phyloP scores from a whole-genome alignment of 176 grass and related monocot species.

The Urochloa ruziziensis region DNA sequence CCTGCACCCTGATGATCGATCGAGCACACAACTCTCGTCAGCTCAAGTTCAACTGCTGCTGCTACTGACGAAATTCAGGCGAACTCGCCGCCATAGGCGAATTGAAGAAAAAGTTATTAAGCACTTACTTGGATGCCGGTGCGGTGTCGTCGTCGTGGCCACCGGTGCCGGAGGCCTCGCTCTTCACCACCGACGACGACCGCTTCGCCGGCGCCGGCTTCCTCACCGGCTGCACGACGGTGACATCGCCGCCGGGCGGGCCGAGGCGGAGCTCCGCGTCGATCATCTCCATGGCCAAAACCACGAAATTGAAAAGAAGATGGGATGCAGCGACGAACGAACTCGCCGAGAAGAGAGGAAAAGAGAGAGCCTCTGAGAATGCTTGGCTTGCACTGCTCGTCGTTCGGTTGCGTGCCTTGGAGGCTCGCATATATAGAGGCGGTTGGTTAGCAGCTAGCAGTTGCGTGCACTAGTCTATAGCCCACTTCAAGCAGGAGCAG shows the following conservation, averaged over 20 bases:
- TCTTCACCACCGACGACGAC: constrained; percentile 8
- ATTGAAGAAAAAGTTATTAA: no score
- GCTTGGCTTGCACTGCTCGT: constrained; percentile 11
- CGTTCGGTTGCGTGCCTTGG: constrained; percentile 8
- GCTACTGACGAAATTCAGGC: not conserved
- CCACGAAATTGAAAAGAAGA: not conserved
- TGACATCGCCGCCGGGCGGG: constrained; percentile 19
- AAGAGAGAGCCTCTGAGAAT: not conserved
- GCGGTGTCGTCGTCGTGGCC: constrained; percentile 2
- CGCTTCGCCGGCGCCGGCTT: constrained; percentile 4
- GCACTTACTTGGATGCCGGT: constrained; percentile 62
- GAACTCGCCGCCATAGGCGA: no score
- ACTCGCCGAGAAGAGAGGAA: not conserved
- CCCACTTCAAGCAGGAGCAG: not conserved
- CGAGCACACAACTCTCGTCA: not conserved
- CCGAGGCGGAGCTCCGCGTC: constrained; percentile 67
- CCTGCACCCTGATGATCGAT: constrained; percentile 45
- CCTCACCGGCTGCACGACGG: not conserved
- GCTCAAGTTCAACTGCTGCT: not conserved
- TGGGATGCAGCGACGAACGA: not conserved
- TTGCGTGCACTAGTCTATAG: not conserved
- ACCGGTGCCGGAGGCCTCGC: constrained; percentile 37
- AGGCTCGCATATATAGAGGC: constrained; percentile 19
- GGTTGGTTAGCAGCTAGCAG: not conserved
- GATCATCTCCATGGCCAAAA: constrained; percentile 41